phyloP scores from a whole-genome alignment of 805 yeast genomes.

The Yarrowia sp. region DNA sequence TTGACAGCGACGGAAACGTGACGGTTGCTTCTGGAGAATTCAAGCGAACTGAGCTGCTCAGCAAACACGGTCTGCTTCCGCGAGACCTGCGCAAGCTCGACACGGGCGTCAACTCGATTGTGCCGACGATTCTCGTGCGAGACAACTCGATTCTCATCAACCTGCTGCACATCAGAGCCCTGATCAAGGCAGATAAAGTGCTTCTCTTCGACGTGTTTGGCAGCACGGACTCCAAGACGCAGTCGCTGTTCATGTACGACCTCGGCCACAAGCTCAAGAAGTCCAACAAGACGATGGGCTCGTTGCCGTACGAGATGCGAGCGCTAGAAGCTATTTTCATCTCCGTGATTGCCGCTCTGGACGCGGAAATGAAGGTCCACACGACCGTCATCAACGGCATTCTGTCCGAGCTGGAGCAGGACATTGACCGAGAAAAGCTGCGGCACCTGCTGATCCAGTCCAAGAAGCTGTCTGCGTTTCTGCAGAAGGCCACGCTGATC shows the following conservation, averaged over 20 bases:
- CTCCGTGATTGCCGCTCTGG: slow-evolving; percentile 72
- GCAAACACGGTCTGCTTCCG: slow-evolving; percentile 76
- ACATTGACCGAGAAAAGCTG: slow-evolving; percentile 75
- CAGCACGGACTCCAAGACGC: slow-evolving; percentile 56
- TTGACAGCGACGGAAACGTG: slow-evolving; percentile 68
- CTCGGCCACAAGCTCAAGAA: slow-evolving; percentile 63
- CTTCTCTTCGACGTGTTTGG: slow-evolving; percentile 78
- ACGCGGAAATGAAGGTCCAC: slow-evolving; percentile 84
- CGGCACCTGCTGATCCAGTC: slow-evolving; percentile 78
- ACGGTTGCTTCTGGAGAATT: slow-evolving; percentile 67
- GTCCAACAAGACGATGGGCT: slow-evolving; percentile 40
- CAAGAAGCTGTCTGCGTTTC: slow-evolving; percentile 78
- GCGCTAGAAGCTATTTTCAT: slow-evolving; percentile 87
- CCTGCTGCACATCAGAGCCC: slow-evolving; percentile 82
- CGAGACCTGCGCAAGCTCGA: slow-evolving; percentile 90
- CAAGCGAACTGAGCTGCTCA: slow-evolving; percentile 68
- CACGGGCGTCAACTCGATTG: slow-evolving; percentile 73
- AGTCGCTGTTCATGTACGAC: slow-evolving; percentile 79
- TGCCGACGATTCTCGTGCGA: slow-evolving; percentile 84
- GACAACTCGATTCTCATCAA: slow-evolving; percentile 75
- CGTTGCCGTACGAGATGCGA: slow-evolving; percentile 81
- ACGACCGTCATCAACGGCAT: slow-evolving; percentile 71
- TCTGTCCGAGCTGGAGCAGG: slow-evolving; percentile 71
- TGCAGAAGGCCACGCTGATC: slow-evolving; percentile 77
- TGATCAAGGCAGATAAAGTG: slow-evolving; percentile 76